Base-by-base conservation (phyloP, 2,329 filamentous ascomycete genomes). In the Graphilbum fragrans region DNA sequence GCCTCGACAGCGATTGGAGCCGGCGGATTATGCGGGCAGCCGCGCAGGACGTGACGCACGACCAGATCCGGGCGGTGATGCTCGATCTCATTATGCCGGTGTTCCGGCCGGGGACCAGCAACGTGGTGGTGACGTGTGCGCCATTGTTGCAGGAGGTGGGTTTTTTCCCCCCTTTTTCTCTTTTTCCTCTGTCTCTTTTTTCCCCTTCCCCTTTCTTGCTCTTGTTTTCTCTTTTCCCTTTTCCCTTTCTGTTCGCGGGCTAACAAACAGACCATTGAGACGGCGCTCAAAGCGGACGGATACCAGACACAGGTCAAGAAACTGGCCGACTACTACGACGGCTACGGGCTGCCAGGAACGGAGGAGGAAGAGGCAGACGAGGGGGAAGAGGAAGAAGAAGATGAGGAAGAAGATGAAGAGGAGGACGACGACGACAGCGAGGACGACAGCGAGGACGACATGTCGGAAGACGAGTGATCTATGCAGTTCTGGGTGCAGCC, bases 91-190 rank as follows among this genome's bases (percentile, higher is more conserved):
- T 98, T 23, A 56, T 94, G 51, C 82, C 83, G 0, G 70, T 92
- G 29, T 96, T 98, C 58, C 72, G 78, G 49, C 78, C 88, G 0
- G 77, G 80, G 18, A 86, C 73, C 57, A 80, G 86, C 48, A 93
- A 96, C 56, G 65, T 95, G 40, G 78, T 95, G 4, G 72, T 95
- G 39, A 94, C 90, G 8, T 95, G 90, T 57, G 84, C 86, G 18
- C 81, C 82, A 16, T 74, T 86, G 38, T 82, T 95, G 74, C 71
- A 80, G 52, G 85, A 94, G 69, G 86, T 92, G 65, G 64, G 78
- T 69, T n/a, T 34, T 11, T 38, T 7, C 25, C 12, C 7, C 7
- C 25, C 23, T 27, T 7, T 7, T 12, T 27, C 23, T 27, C 7
- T 12, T 27, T 27, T 27, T 7, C 7, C 23, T 27, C 7, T 12